Base-by-base conservation (phyloP, 2,329 filamentous ascomycete genomes). In the Venturia aucupariae region DNA sequence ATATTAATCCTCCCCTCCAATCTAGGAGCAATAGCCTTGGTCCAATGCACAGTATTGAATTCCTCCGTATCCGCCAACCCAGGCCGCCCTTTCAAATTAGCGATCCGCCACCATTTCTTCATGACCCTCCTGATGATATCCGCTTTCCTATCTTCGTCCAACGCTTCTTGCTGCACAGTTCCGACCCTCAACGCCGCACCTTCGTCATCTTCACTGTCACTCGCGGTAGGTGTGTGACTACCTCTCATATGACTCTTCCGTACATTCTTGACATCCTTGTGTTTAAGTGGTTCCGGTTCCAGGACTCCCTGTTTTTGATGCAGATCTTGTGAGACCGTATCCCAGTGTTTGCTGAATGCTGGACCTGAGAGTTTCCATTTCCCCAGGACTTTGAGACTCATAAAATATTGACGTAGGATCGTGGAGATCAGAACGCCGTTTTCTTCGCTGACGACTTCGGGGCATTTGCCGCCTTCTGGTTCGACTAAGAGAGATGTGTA, bases 351-450 rank as follows among this genome's bases (percentile, higher is more conserved):
- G 19, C 81, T 77, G 71, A 90, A 79, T 66, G 80, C 81, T 0
- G 82, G 78, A 17, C 87, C 84, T 79, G 89, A 89, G 65, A 86
- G 81, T 66, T 84, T 86, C 92, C 92, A 96, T 70, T 85, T 85
- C 22, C 90, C 90, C 32, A 96, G 77, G 0, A 92, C 88, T 64
- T 90, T 90, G 54, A 96, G 80, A 7, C 87, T 89, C 82, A 96
- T 88, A 75, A 96, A 96, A 75, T 96, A 96, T 73, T 96, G 92
- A 15, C 92, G 85, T 24, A 97, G 81, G 73, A 97, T 87, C 71
- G 89, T 90, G 60, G 89, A 92, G 70, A 96, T 90, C 64, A 96
- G 81, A 19, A 95, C 86, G 3, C 92, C 92, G 69, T 90, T 92
- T 72, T 97, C 92, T 71, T 96, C 91, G 38, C 86, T 86, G 5